phyloP scores from a whole-genome alignment of 2,329 filamentous ascomycete species.

The Trichoderma oligosporum region DNA sequence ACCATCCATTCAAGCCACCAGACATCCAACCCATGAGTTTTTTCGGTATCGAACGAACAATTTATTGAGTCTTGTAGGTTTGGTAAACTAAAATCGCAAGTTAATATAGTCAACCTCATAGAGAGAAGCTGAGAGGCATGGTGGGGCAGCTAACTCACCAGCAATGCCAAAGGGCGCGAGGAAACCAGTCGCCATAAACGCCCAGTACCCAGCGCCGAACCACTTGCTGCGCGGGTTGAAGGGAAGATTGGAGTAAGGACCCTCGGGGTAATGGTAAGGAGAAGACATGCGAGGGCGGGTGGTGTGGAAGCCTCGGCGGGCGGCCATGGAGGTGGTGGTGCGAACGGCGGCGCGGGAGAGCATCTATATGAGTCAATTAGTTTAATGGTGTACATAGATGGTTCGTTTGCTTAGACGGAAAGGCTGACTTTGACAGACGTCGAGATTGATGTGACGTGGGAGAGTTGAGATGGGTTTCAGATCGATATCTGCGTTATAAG shows the following conservation, averaged over 20 bases:
- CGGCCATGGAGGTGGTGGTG: slow-evolving; percentile 64
- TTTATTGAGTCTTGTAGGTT: slow-evolving; percentile 41
- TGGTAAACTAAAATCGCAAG: slow-evolving; percentile 43
- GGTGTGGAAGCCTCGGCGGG: slow-evolving; percentile 91
- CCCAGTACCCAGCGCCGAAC: slow-evolving; percentile 82
- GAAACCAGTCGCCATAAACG: slow-evolving; percentile 58
- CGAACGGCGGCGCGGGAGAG: slow-evolving; percentile 67
- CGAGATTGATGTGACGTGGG: slow-evolving; percentile 27
- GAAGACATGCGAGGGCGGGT: slow-evolving; percentile 81
- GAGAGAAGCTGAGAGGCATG: background rate
- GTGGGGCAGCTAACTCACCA: slow-evolving; percentile 40
- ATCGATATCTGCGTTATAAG: slow-evolving; percentile 27
- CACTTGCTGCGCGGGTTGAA: slow-evolving; percentile 92
- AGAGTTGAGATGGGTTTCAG: slow-evolving; percentile 24
- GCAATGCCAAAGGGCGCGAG: slow-evolving; percentile 60
- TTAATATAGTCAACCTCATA: slow-evolving; percentile 1
- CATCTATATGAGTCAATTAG: slow-evolving; percentile 64
- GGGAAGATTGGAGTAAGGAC: slow-evolving; percentile 88
- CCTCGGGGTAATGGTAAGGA: slow-evolving; percentile 98
- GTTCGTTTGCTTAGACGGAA: background rate
- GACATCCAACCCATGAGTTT: slow-evolving; percentile 16
- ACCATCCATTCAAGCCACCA: slow-evolving; percentile 14
- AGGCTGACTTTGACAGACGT: slow-evolving; percentile 27
- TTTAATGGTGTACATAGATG: slow-evolving; percentile 18
- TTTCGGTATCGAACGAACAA: slow-evolving; percentile 11